Conservation (phyloP, 148 eudicot genomes). For the Rhododendron kiyosumense region DNA sequence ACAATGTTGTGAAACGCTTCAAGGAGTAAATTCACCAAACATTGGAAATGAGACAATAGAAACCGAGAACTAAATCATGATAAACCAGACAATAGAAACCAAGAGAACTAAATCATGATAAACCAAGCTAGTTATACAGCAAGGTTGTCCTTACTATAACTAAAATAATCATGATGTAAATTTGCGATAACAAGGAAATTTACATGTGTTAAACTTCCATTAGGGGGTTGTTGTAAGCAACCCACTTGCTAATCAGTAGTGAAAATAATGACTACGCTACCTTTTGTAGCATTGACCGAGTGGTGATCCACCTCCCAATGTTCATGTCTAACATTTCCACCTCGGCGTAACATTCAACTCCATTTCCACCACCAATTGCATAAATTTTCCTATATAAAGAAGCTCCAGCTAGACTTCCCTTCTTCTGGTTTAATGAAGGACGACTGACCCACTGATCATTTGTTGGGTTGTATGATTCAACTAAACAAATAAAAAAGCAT, state of each 20-base stretch:
- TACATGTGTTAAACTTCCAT: background rate
- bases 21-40: background rate
- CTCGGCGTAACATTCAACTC: conserved; percentile 44
- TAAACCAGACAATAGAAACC: background rate
- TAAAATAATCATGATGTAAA: no score
- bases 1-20: background rate
- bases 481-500: conserved; percentile 24
- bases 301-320: conserved; percentile 55
- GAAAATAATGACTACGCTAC: conserved; percentile 21
- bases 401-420: conserved; percentile 50
- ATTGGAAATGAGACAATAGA: background rate
- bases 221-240: background rate
- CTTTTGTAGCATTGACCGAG: conserved; percentile 58
- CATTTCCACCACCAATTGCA: conserved; percentile 74
- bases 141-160: background rate
- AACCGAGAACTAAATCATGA: background rate
- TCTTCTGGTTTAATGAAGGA: conserved; percentile 54
- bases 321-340: conserved; percentile 61
- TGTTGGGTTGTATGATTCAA: conserved; percentile 55
- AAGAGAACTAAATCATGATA: background rate
- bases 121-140: background rate
- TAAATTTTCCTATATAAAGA: conserved; percentile 38
- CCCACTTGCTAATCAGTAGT: background rate
- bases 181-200: background rate
- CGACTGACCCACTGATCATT: conserved; percentile 45